These are phyloP conservation scores for Mycena polygramma DNA, from an alignment of 768 basidiomycete species.

Conservation along the genomic window DNA sequence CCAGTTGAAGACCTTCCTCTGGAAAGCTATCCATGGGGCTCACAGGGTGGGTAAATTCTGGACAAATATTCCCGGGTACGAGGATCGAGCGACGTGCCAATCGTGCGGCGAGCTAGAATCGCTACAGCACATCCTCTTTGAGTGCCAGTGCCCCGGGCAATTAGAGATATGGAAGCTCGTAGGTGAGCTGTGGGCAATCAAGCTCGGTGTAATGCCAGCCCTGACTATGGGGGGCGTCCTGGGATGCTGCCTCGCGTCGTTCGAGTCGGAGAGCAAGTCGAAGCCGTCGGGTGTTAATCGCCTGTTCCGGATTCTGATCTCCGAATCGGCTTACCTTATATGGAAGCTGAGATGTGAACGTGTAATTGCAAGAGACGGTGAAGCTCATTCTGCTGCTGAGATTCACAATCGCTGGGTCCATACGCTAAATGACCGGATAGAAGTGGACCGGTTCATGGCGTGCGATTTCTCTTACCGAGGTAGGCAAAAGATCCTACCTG, in stretches of 20 bases:
- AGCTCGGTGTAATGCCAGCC: neutral
- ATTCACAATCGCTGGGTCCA: constrained; percentile 25
- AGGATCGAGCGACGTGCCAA: constrained; percentile 28
- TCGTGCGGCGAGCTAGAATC: constrained; percentile 21
- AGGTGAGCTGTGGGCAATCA: constrained; percentile 14
- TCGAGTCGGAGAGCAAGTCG: neutral
- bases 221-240: constrained; percentile 17
- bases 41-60: constrained; percentile 1
- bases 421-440: constrained; percentile 17
- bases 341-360: constrained; percentile 37
- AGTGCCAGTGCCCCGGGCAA: constrained; percentile 20
- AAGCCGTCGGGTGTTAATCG: neutral
- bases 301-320: constrained; percentile 34
- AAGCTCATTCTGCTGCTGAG: neutral
- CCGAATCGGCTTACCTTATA: constrained; percentile 34
- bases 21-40: too few species aligned
- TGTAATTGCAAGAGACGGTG: constrained; percentile 22
- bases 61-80: constrained; percentile 19
- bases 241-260: constrained; percentile 17
- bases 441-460: constrained; percentile 2
- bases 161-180: constrained; percentile 29
- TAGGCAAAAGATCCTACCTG: neutral
- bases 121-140: constrained; percentile 32
- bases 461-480: neutral
- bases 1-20: too few species aligned